Evolutionary conservation across 805 yeast genomes (phyloP).

Genomic region (Candida maltosa): DNA sequence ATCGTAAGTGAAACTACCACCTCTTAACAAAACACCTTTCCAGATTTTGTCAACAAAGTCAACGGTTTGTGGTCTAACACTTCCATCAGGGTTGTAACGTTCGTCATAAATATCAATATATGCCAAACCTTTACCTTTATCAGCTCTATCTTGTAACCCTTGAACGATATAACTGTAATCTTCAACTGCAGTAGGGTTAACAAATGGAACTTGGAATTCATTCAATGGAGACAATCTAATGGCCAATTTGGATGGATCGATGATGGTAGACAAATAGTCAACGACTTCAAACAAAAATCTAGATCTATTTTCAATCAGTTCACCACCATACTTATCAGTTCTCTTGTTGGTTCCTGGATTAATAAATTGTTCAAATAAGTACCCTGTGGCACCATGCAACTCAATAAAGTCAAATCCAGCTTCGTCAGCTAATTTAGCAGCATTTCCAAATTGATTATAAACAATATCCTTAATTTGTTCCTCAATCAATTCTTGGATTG

Average conservation of each 20-base stretch:
- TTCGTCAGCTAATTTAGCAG: conserved; percentile 23
- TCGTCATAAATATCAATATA: conserved; percentile 30
- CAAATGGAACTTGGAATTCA: conserved; percentile 24
- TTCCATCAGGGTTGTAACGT: conserved; percentile 10
- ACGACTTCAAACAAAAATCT: conserved; percentile 28
- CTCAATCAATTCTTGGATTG: conserved; percentile 15
- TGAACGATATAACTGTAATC: conserved; percentile 22
- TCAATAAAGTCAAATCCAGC: conserved; percentile 42
- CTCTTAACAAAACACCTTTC: conserved; percentile 18
- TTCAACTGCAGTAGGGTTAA: conserved; percentile 24
- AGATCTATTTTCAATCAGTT: conserved; percentile 37
- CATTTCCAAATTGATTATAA: conserved; percentile 17
- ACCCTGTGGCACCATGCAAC: conserved; percentile 40
- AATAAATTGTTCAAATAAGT: conserved; percentile 35
- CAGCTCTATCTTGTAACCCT: conserved; percentile 30
- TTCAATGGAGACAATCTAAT: conserved; percentile 36
- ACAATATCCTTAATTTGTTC: conserved; percentile 20
- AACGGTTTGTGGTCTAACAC: conserved; percentile 8
- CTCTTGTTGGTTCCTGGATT: conserved; percentile 30
- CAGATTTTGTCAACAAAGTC: conserved; percentile 24
- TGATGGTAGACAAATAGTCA: conserved; percentile 31
- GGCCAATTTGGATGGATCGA: conserved; percentile 23
- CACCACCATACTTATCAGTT: conserved; percentile 33
- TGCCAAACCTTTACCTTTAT: conserved; percentile 25
- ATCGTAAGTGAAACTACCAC: conserved; percentile 14